Conservation (phyloP, 2,329 filamentous ascomycete species). For the Talaromyces rugulosus region DNA sequence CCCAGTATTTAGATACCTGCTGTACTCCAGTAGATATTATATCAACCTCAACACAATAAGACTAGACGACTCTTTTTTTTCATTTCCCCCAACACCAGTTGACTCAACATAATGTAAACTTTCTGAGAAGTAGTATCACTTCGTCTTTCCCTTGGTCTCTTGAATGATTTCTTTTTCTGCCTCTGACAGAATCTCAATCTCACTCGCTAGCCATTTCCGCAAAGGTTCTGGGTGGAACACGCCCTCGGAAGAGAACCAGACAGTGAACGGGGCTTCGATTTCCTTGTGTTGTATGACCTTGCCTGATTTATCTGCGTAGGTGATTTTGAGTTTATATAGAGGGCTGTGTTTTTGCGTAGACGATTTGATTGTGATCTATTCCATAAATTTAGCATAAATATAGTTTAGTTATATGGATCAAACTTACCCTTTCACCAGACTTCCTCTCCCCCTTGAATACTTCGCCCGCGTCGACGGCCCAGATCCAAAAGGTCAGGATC, state of each 20-base stretch:
- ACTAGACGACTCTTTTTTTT: background rate
- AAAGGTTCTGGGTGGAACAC: conserved; percentile 59
- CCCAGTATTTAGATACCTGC: background rate
- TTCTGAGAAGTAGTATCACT: background rate
- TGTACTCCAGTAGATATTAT: too few species aligned
- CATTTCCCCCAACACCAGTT: background rate
- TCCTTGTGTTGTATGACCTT: conserved; percentile 43
- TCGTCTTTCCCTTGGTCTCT: conserved; percentile 12
- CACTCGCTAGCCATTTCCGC: conserved; percentile 57
- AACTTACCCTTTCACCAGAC: conserved; percentile 60
- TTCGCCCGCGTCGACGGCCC: conserved; percentile 72
- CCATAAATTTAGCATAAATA: background rate
- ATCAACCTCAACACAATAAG: background rate
- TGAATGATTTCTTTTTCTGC: conserved; percentile 37
- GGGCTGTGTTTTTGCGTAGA: conserved; percentile 75
- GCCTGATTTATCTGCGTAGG: conserved; percentile 35
- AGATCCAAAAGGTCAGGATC: conserved; percentile 77
- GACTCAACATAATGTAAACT: background rate
- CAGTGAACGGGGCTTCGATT: conserved; percentile 55
- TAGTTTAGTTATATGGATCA: background rate
- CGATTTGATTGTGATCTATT: conserved; percentile 68
- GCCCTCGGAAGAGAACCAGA: conserved; percentile 57
- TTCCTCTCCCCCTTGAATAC: conserved; percentile 73
- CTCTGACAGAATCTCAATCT: conserved; percentile 52
- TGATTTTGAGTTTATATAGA: conserved; percentile 70